Percentiles rank a stretch among this genome's conserved stretches.
Conservation (phyloP, 2,329 filamentous ascomycete species). For the Dactylella cylindrospora region DNA sequence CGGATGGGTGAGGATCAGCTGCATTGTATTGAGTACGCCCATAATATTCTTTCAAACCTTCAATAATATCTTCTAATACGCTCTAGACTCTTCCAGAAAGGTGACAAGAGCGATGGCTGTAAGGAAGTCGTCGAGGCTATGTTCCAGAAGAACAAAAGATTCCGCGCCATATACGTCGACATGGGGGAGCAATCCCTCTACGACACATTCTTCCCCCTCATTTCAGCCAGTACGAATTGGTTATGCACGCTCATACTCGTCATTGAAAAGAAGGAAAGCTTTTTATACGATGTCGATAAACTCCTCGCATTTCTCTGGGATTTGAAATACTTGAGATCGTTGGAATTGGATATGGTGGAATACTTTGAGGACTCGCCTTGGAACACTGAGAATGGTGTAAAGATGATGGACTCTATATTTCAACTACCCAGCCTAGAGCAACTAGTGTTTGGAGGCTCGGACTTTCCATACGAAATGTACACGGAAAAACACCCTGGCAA, state of each 20-base stretch:
- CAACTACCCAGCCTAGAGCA: constrained; percentile 19
- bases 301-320: constrained; percentile 12
- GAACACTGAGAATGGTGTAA: constrained; percentile 15
- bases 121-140: constrained; percentile 41
- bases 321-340: constrained; percentile 20
- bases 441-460: constrained; percentile 34
- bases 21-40: constrained; percentile 32
- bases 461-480: constrained; percentile 34
- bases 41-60: background rate
- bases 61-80: no score
- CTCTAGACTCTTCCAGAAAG: constrained; percentile 21
- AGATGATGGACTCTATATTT: constrained; percentile 29
- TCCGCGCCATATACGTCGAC: constrained; percentile 40
- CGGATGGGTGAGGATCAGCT: constrained; percentile 28
- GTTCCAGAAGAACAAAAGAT: constrained; percentile 32
- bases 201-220: constrained; percentile 39
- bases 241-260: constrained; percentile 36
- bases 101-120: constrained; percentile 24
- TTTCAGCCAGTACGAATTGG: constrained; percentile 13
- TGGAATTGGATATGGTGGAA: constrained; percentile 38
- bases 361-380: constrained; percentile 40
- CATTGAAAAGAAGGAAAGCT: constrained; percentile 24
- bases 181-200: constrained; percentile 40
- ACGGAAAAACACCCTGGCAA: constrained; percentile 12
- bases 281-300: constrained; percentile 22